phyloP scores from a whole-genome alignment of 2,329 filamentous ascomycete genomes.

The Xylariaceae sp. region DNA sequence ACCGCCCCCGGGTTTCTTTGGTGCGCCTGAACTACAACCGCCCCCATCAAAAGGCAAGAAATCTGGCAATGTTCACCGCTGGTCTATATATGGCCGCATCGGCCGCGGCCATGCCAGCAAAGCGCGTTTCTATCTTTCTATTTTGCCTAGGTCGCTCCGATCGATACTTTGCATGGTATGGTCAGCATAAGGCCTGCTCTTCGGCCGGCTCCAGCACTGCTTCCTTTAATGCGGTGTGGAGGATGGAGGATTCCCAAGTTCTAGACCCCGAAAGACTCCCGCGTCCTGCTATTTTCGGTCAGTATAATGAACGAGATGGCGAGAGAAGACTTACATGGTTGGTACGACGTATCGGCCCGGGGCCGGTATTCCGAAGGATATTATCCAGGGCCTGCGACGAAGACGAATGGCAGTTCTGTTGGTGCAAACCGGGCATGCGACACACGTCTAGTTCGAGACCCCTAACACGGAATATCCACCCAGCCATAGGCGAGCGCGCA shows the following conservation, averaged over 20 bases:
- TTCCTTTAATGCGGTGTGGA: constrained; percentile 11
- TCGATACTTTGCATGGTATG: background rate
- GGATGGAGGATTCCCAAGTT: constrained; percentile 8
- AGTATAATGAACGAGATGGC: constrained; percentile 3
- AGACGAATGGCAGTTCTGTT: no score
- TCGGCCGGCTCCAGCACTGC: constrained; percentile 11
- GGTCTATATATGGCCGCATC: constrained; percentile 16
- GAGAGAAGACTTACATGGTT: background rate
- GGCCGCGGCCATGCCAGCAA: constrained; percentile 4
- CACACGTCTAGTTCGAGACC: no score
- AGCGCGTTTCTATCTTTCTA: constrained; percentile 3
- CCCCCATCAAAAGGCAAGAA: constrained; percentile 10
- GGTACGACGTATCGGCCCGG: background rate
- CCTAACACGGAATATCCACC: no score
- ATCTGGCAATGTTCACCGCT: constrained; percentile 2
- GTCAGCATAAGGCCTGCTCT: constrained; percentile 6
- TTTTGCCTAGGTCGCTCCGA: constrained; percentile 7
- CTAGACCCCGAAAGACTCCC: constrained; percentile 12
- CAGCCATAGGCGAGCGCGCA: no score
- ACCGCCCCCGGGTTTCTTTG: constrained; percentile 16
- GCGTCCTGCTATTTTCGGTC: constrained; percentile 6
- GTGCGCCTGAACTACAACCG: constrained; percentile 14
- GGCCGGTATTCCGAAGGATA: background rate
- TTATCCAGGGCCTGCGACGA: background rate
- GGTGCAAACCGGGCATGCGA: no score